Percentiles rank a stretch among this genome's conserved stretches.
These are phyloP conservation scores for Knufia petricola DNA, from an alignment of 2,329 filamentous ascomycete genomes.

Conservation along the genomic window DNA sequence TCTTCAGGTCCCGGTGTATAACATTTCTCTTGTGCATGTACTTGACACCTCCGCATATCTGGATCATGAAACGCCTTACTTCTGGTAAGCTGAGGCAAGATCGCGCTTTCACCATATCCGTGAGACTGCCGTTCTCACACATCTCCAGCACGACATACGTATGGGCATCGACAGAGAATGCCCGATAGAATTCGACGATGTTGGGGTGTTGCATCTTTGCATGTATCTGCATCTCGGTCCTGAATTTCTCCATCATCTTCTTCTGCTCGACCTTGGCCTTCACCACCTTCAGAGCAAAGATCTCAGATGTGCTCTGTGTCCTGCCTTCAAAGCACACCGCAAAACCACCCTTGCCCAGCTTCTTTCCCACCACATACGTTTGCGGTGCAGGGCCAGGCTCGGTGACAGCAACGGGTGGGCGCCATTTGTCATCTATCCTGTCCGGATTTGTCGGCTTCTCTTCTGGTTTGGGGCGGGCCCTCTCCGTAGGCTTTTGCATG, in stretches of 20 bases:
- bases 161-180: conserved; percentile 78
- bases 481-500: conserved; percentile 26
- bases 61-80: conserved; percentile 84
- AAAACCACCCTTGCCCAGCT: conserved; percentile 43
- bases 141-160: conserved; percentile 93
- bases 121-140: conserved; percentile 89
- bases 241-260: conserved; percentile 52
- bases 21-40: conserved; percentile 95
- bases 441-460: conserved; percentile 28
- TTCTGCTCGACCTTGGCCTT: conserved; percentile 41
- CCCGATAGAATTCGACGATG: conserved; percentile 89
- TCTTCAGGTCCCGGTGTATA: conserved; percentile 93
- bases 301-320: conserved; percentile 33
- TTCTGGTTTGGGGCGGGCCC: conserved; percentile 16
- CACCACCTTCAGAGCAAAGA: conserved; percentile 43
- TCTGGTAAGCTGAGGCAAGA: conserved; percentile 88
- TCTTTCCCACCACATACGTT: conserved; percentile 36
- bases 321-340: conserved; percentile 42
- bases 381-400: conserved; percentile 38
- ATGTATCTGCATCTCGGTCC: conserved; percentile 87
- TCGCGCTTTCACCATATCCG: conserved; percentile 93
- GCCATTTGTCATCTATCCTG: conserved; percentile 32
- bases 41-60: conserved; percentile 93
- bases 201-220: conserved; percentile 95
- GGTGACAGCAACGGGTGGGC: conserved; percentile 35